Conservation (phyloP, 1,139 yeast species). For the Hansenula sp. region DNA sequence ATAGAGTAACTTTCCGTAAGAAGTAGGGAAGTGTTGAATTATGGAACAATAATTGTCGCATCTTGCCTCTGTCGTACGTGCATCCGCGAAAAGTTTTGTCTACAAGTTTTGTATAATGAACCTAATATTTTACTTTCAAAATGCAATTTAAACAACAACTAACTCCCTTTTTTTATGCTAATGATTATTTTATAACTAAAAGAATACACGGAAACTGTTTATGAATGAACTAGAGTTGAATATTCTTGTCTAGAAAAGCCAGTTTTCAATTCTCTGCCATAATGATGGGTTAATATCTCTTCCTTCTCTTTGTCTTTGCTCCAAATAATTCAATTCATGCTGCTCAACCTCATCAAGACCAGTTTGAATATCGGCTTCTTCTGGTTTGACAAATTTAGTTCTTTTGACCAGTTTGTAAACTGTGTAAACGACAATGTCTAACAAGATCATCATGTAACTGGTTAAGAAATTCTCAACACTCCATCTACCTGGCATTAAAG, state of each 20-base stretch:
- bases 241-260: neutral
- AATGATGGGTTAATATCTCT: neutral
- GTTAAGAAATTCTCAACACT: neutral
- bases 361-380: slow-evolving; percentile 47
- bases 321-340: slow-evolving; percentile 37
- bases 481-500: neutral
- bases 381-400: slow-evolving; percentile 46
- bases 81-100: no score
- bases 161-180: no score
- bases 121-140: no score
- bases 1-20: no score
- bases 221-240: no score
- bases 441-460: slow-evolving; percentile 49
- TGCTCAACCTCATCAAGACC: slow-evolving; percentile 55
- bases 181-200: no score
- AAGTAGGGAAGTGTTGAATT: no score
- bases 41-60: no score
- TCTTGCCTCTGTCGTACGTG: no score
- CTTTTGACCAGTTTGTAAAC: slow-evolving; percentile 50
- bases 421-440: slow-evolving; percentile 52
- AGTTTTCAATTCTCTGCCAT: neutral
- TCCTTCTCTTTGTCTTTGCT: slow-evolving; percentile 17
- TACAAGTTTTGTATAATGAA: no score
- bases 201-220: no score
- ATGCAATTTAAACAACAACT: no score